Conservation (phyloP, 1,284 basidiomycete genomes). For the Cryptococcus wingfieldii region DNA sequence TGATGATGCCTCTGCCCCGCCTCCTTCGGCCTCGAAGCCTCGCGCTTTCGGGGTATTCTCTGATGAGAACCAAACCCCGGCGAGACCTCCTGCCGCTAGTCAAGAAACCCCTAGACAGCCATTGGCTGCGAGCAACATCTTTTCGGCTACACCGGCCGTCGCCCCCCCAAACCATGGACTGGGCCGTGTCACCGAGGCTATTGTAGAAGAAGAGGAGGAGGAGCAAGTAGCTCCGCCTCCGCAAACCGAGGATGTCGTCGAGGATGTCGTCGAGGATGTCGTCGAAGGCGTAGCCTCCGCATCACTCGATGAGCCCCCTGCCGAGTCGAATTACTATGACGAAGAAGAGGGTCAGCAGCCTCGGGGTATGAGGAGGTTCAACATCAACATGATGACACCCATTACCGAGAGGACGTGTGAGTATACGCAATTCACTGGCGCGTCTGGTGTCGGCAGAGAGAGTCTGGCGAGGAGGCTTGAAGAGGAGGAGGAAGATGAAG, state of each 20-base stretch:
- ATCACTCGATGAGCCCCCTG: not conserved
- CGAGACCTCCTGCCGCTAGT: slow-evolving; percentile 13
- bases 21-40: slow-evolving; percentile 24
- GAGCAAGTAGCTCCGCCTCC: slow-evolving; percentile 1
- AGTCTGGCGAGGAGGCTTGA: not conserved
- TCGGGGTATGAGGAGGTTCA: slow-evolving; percentile 61
- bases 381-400: slow-evolving; percentile 81
- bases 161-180: slow-evolving; percentile 7
- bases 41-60: slow-evolving; percentile 36
- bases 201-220: slow-evolving; percentile 9
- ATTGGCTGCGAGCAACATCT: slow-evolving; percentile 16
- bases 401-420: slow-evolving; percentile 90
- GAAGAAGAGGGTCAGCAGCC: slow-evolving; percentile 24
- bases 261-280: slow-evolving; percentile 2
- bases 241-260: slow-evolving; percentile 7
- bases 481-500: slow-evolving; percentile 1
- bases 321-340: slow-evolving; percentile 12
- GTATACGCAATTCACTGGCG: slow-evolving; percentile 55
- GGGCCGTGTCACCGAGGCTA: slow-evolving; percentile 6
- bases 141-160: slow-evolving; percentile 25
- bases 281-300: not conserved
- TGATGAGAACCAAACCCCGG: slow-evolving; percentile 25
- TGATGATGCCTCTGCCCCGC: slow-evolving; percentile 21
- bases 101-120: slow-evolving; percentile 3
- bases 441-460: not conserved